phyloP scores from a whole-genome alignment of 202 grass and related monocot species.

The Schoenoplectus tabernaemontani region DNA sequence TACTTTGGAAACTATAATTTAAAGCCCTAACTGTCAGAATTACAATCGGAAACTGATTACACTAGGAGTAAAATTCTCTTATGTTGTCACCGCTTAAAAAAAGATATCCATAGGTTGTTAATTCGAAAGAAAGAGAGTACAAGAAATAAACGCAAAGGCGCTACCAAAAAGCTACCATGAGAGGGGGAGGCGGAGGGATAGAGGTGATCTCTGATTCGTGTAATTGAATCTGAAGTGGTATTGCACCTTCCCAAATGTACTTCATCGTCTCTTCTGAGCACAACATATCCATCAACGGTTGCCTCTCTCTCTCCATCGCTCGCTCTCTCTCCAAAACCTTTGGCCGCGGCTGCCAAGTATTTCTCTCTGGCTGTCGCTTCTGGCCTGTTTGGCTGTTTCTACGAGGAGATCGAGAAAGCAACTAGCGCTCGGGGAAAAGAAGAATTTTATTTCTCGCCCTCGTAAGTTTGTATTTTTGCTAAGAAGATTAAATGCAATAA shows the following conservation, averaged over 20 bases:
- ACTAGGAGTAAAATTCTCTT: not conserved
- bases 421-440: not conserved
- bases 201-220: constrained; percentile 94
- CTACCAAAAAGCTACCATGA: constrained; percentile 38
- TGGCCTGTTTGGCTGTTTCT: constrained; percentile 26
- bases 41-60: not conserved
- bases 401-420: not conserved
- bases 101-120: not conserved
- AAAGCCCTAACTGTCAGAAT: not conserved
- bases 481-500: too few species aligned
- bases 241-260: constrained; percentile 61
- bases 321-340: not conserved
- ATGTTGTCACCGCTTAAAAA: not conserved
- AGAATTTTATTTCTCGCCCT: not conserved
- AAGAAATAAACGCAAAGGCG: not conserved
- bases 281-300: constrained; percentile 23
- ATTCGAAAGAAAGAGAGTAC: not conserved
- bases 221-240: constrained; percentile 93
- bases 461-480: too few species aligned
- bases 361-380: not conserved
- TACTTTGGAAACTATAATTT: not conserved
- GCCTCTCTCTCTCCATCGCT: not conserved
- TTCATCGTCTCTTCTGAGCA: constrained; percentile 60
- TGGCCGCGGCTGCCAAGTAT: too few species aligned
- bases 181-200: constrained; percentile 64